phyloP scores from a whole-genome alignment of 495 filamentous ascomycete genomes.

The Saxophila tyrrhenica region DNA sequence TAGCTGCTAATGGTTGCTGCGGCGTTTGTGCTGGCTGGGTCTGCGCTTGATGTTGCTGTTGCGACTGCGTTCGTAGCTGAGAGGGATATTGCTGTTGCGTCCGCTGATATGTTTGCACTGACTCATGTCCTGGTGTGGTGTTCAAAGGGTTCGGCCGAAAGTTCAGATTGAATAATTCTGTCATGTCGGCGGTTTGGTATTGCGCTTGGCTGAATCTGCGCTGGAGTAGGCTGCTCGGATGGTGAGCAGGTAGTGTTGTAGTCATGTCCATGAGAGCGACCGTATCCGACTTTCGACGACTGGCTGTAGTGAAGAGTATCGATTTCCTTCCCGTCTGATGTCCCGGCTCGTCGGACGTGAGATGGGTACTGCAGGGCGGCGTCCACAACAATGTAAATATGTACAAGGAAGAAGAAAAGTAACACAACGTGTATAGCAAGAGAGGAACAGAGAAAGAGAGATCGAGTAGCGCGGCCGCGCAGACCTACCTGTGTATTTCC shows the following conservation, averaged over 20 bases:
- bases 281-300: too few relatives aligned
- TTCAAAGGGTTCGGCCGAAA: conserved; percentile 15
- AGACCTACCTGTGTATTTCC: neutral
- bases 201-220: conserved; percentile 12
- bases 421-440: neutral
- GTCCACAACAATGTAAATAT: neutral
- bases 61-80: neutral
- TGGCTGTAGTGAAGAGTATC: too few relatives aligned
- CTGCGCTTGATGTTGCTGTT: neutral
- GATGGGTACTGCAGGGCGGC: too few relatives aligned
- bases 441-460: neutral
- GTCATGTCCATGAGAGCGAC: conserved; percentile 1
- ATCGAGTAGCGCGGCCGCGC: neutral
- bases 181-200: conserved; percentile 4
- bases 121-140: neutral
- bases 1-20: too few relatives aligned
- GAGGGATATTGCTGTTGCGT: neutral
- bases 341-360: too few relatives aligned
- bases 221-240: conserved; percentile 9
- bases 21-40: too few relatives aligned
- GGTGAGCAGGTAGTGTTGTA: neutral
- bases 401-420: neutral
- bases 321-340: too few relatives aligned
- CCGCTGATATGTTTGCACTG: neutral
- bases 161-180: conserved; percentile 11